These are phyloP conservation scores for Hypoxylon sp. DNA, from an alignment of 2,329 filamentous ascomycete species.

Conservation along the genomic window DNA sequence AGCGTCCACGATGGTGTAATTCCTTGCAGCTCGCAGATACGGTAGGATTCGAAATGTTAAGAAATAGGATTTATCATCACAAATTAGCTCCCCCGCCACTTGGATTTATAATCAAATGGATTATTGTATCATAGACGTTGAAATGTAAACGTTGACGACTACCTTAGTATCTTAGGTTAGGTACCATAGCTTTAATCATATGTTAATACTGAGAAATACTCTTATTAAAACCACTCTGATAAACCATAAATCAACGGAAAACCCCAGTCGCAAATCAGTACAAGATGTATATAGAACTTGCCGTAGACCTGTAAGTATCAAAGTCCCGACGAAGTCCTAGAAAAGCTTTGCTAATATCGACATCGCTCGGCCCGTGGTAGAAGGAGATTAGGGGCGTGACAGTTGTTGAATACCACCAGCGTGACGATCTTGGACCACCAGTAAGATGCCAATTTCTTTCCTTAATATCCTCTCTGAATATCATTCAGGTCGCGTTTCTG, in stretches of 20 bases:
- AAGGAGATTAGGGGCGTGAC: neutral
- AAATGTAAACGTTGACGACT: constrained; percentile 1
- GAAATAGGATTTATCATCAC: neutral
- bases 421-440: neutral
- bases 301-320: neutral
- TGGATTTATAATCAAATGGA: neutral
- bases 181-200: neutral
- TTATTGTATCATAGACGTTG: neutral
- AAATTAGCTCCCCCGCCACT: neutral
- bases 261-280: neutral
- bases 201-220: neutral
- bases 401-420: neutral
- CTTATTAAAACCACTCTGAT: neutral
- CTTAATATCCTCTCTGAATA: constrained; percentile 19
- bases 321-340: too few relatives aligned
- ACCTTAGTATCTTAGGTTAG: neutral
- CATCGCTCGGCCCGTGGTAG: neutral
- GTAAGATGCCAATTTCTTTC: neutral
- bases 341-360: neutral
- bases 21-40: constrained; percentile 4
- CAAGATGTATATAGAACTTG: neutral
- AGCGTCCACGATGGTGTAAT: neutral
- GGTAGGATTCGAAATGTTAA: neutral
- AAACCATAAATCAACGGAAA: constrained; percentile 2
- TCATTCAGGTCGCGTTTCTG: constrained; percentile 36